phyloP scores from a whole-genome alignment of 164 flowering plant genomes.

The Paratinospora sagittata region DNA sequence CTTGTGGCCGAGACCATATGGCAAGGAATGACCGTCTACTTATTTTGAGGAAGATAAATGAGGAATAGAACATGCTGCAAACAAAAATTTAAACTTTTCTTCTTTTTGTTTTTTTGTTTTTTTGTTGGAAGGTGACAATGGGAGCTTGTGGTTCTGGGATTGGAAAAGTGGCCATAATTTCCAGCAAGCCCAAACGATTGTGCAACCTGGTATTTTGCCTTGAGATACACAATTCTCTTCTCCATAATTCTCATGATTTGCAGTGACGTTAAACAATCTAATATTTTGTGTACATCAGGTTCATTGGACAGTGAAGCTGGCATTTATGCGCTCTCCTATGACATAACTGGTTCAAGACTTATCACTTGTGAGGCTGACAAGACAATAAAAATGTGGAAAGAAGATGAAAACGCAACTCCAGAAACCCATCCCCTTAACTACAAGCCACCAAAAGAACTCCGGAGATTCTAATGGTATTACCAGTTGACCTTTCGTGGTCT shows the following conservation, averaged over 20 bases:
- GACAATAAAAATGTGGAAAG: slow-evolving; percentile 99
- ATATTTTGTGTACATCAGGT: slow-evolving; percentile 37
- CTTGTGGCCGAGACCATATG: no score
- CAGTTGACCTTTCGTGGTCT: no score
- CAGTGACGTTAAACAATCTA: not conserved
- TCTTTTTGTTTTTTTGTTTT: not conserved
- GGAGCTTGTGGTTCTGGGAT: slow-evolving; percentile 99
- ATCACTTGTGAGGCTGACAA: slow-evolving; percentile 94
- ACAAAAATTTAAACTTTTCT: not conserved
- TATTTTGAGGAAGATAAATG: not conserved
- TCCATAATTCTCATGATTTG: not conserved
- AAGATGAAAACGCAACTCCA: slow-evolving; percentile 88
- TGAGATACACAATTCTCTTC: not conserved
- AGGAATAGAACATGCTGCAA: not conserved
- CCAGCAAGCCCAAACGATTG: slow-evolving; percentile 93
- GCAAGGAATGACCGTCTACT: not conserved
- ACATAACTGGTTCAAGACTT: slow-evolving; percentile 78
- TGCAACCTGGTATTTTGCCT: slow-evolving; percentile 78
- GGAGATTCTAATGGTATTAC: slow-evolving; percentile 45
- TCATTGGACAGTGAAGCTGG: slow-evolving; percentile 99
- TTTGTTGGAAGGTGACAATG: slow-evolving; percentile 73
- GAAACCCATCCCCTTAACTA: slow-evolving; percentile 92
- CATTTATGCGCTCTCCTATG: slow-evolving; percentile 78
- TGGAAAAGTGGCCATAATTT: slow-evolving; percentile 98
- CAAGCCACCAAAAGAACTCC: slow-evolving; percentile 88